Evolutionary conservation across 257 asterid genomes (phyloP).

Genomic region (Salvia miltiorrhiza): DNA sequence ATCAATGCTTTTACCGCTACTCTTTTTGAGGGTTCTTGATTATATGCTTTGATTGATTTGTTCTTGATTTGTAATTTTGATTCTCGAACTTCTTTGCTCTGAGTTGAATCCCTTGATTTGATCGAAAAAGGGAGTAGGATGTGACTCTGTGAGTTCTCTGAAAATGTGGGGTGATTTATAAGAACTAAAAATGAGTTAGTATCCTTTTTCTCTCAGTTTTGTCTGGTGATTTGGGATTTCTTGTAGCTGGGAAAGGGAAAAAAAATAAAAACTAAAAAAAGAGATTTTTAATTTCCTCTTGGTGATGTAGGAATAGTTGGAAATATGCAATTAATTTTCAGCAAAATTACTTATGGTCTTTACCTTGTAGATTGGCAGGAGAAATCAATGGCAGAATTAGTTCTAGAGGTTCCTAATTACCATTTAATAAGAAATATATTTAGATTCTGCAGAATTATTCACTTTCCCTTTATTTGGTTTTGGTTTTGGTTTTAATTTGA

Average conservation of each 20-base stretch:
- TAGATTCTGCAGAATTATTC: neutral
- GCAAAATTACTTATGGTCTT: neutral
- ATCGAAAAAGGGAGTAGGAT: neutral
- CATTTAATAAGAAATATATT: neutral
- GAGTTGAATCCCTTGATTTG: constrained; percentile 3
- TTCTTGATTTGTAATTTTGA: constrained; percentile 3
- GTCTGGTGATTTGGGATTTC: neutral
- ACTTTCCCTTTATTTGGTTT: neutral
- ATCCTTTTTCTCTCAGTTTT: neutral
- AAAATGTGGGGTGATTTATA: constrained; percentile 1
- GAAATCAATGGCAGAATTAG: neutral
- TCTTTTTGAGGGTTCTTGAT: neutral
- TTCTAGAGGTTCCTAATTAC: neutral
- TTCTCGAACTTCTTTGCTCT: constrained; percentile 2
- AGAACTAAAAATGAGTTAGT: neutral
- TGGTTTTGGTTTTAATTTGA: neutral
- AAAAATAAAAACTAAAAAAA: neutral
- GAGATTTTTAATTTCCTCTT: neutral
- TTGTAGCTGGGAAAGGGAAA: neutral
- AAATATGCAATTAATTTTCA: constrained; percentile 10
- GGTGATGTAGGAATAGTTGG: neutral
- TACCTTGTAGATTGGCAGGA: neutral
- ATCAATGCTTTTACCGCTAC: constrained; percentile 18
- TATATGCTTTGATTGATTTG: neutral
- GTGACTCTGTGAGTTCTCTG: neutral